Evolutionary conservation across 2,329 filamentous ascomycete species (phyloP), one percentile per base, ranked within the genome.

Genomic region (Beauveria asiatica): DNA sequence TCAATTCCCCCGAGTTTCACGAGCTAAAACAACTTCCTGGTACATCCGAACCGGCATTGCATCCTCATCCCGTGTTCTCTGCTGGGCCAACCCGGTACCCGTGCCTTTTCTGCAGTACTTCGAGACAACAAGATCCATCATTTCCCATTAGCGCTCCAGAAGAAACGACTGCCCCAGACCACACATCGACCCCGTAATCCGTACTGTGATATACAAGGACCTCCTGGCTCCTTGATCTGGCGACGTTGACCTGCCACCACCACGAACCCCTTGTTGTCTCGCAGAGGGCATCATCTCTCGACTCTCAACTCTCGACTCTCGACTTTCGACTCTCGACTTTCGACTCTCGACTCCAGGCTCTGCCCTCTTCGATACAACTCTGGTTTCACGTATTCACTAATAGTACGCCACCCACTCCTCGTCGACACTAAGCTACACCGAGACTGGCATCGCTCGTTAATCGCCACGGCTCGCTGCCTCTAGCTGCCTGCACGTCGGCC

Each of bases 221-320:
- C 39, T 59, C 48, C 56, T 59, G 56, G 56, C 49, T 59, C 48
- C 44, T 45, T 27, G 10, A 59, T n/a, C 56, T 45, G 56, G 48
- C 27, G 45, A 57, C 55, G 50, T 50, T 23, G 37, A 57, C 55
- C 30, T 57, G 44, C 23, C 46, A 49, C 45, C 44, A 50, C 37
- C 45, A 17, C 45, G 10, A 25, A 23, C 45, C 55, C 55, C 45
- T 57, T 30, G 33, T 50, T 51, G 19, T 30, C 48, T 37, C 16
- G 55, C 33, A 59, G 13, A 45, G 56, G 39, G 6, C 27, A 51
- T 45, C 48, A 8, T 45, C 25, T 7, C 13, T 44, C n/a, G n/a
- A 50, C 23, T 50, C 39, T 51, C 48, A 11, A 37, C 37, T 4
- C 13, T 44, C n/a, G n/a, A 50, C 33, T 50, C 39, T 51, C 46